A percentile compares a stretch with the other conserved stretches of the same genome.
Conservation (phyloP, 2,329 filamentous ascomycete genomes). For the Teratosphaeria epicoccoides region DNA sequence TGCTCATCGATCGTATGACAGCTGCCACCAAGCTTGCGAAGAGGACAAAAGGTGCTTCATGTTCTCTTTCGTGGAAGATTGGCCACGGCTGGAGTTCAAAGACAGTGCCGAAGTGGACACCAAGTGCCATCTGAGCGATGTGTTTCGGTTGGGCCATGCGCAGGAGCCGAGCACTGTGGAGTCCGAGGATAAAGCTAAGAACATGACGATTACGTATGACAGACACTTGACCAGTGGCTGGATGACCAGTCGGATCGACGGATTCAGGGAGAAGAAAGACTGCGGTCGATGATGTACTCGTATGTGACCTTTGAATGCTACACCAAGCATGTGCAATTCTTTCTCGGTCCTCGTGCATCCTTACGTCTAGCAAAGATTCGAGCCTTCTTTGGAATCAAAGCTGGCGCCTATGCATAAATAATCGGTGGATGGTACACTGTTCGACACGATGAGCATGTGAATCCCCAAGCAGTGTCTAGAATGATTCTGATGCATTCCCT, state of each 20-base stretch:
- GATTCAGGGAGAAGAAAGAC: constrained; percentile 3
- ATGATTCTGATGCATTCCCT: too few species aligned
- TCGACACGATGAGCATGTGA: too few species aligned
- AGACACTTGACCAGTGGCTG: constrained; percentile 10
- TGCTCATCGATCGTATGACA: constrained; percentile 5
- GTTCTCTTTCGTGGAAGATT: constrained; percentile 7
- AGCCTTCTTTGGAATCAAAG: too few species aligned
- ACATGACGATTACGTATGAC: not conserved
- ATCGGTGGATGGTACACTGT: too few species aligned
- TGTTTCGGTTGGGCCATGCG: constrained; percentile 11
- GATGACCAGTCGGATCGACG: constrained; percentile 8
- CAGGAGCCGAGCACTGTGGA: constrained; percentile 3
- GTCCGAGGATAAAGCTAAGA: not conserved
- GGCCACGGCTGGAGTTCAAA: not conserved
- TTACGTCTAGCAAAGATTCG: too few species aligned
- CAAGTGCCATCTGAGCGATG: constrained; percentile 12
- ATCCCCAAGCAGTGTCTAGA: too few species aligned
- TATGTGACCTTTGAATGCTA: too few species aligned
- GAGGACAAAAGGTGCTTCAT: constrained; percentile 13
- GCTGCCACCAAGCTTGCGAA: constrained; percentile 9
- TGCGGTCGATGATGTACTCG: too few species aligned
- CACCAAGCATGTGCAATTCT: too few species aligned
- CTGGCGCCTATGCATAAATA: too few species aligned
- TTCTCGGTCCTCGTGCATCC: too few species aligned
- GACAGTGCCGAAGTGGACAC: constrained; percentile 2